Evolutionary conservation across 202 grass and related monocot species (phyloP), one percentile per base, ranked within the genome.

Genomic region (Elaeis oleifera): DNA sequence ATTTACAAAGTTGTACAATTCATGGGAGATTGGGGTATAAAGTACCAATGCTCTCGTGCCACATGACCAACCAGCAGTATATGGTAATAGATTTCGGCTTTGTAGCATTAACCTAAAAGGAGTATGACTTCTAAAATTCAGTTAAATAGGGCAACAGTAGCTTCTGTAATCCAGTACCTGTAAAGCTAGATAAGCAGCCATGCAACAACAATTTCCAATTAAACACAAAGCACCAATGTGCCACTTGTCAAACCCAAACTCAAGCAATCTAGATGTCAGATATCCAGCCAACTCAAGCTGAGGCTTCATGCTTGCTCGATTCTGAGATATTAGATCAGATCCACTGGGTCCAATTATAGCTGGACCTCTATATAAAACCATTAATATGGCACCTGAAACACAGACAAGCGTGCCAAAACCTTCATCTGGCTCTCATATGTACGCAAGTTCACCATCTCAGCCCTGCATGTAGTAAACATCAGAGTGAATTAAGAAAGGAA

Each of bases 161-260:
- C 36, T 44, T 44, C 36, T 14, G 9, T 44, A 14, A 61, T 53
- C 56, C 4, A 5, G 62, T 73, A 95, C 90, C 90, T 95, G 90
- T 18, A 91, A 81, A 74, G 91, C 92, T 13, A 97, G 76, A 71
- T 97, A 97, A 64, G 81, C 79, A n/a, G 86, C 88, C 92, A 97
- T 97, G 50, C 85, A 57, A 60, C 91, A 81, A 39, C 92, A 91
- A 32, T 91, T 97, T 53, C 82, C 84, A 22, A 97, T 58, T 4
- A 97, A 89, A 76, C 92, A 97, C 0, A 89, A 24, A 8, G 86
- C 84, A 44, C 88, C 92, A 14, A 91, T 20, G 65, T 84, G 66
- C 88, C 88, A 97, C 18, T 76, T 67, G 39, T 70, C 76, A 18
- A 97, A 4, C 4, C 79, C 65, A 63, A 66, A 56, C 14, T 31